A percentile compares a stretch with the other conserved stretches of the same genome.
phyloP scores from a whole-genome alignment of 495 filamentous ascomycete species.

The Cenococcum geophilum region DNA sequence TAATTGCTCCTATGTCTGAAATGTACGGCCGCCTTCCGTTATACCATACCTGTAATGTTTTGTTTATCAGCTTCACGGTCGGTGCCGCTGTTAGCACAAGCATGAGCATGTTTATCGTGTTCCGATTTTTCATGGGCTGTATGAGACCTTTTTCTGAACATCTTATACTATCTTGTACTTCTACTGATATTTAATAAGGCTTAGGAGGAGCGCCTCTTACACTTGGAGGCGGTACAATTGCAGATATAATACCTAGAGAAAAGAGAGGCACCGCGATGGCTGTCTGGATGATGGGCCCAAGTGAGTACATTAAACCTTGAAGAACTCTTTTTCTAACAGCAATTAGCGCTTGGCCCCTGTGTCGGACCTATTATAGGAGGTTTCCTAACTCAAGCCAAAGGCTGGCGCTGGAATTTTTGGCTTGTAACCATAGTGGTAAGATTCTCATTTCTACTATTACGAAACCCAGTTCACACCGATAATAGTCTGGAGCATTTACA shows the following conservation, averaged over 20 bases:
- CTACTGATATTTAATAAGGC: conserved; percentile 6
- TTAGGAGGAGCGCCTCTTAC: conserved; percentile 42
- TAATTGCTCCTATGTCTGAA: conserved; percentile 46
- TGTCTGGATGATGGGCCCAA: conserved; percentile 45
- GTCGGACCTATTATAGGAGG: conserved; percentile 44
- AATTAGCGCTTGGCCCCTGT: conserved; percentile 23
- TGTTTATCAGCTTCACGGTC: conserved; percentile 45
- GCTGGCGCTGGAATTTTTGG: conserved; percentile 40
- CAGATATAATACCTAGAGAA: conserved; percentile 42
- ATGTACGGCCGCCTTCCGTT: conserved; percentile 43
- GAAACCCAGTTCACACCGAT: background rate
- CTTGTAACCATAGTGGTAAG: conserved; percentile 35
- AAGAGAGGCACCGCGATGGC: conserved; percentile 45
- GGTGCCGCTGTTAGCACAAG: conserved; percentile 43
- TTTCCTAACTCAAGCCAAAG: conserved; percentile 31
- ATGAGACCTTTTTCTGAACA: conserved; percentile 1
- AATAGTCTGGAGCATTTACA: conserved; percentile 26
- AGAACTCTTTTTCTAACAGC: background rate
- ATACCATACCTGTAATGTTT: conserved; percentile 42
- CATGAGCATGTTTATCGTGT: conserved; percentile 43
- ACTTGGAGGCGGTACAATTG: conserved; percentile 46
- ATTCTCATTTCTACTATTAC: background rate
- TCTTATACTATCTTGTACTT: conserved; percentile 1
- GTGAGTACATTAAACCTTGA: conserved; percentile 3
- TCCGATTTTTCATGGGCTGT: conserved; percentile 45